Evolutionary conservation across 441 rosid genomes (phyloP).

Genomic region (Eugenia klotzschiana): DNA sequence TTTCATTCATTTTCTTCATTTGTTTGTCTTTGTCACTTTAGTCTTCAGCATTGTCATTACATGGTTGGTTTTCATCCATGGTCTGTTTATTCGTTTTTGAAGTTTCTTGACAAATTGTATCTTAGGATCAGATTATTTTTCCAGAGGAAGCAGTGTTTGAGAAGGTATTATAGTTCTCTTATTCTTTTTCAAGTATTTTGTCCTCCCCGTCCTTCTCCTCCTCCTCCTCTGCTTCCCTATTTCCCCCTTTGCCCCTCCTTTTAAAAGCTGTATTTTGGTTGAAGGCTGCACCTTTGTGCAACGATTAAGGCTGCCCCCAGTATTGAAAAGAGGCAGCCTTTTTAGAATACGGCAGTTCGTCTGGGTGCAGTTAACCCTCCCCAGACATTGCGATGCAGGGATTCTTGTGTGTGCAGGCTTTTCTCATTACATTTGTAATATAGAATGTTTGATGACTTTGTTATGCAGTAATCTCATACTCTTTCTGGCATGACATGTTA

Average conservation of each 20-base stretch:
- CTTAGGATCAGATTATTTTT: slow-evolving; percentile 82
- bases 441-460: not conserved
- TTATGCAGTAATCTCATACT: not conserved
- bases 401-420: not conserved
- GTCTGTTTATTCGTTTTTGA: not conserved
- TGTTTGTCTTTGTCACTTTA: not conserved
- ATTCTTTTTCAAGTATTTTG: not conserved
- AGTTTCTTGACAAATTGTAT: slow-evolving; percentile 40
- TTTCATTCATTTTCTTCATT: not conserved
- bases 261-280: not conserved
- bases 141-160: slow-evolving; percentile 92
- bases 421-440: not conserved
- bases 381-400: not conserved
- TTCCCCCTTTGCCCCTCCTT: not conserved
- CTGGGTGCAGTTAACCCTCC: not conserved
- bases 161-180: slow-evolving; percentile 35
- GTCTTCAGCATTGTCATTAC: not conserved
- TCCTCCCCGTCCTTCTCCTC: not conserved
- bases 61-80: not conserved
- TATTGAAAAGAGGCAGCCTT: not conserved
- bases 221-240: not conserved
- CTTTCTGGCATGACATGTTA: slow-evolving; percentile 9
- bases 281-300: not conserved
- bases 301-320: not conserved
- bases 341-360: not conserved